Base-by-base conservation (phyloP, 2,329 filamentous ascomycete genomes). In the Curvularia spicifera region DNA sequence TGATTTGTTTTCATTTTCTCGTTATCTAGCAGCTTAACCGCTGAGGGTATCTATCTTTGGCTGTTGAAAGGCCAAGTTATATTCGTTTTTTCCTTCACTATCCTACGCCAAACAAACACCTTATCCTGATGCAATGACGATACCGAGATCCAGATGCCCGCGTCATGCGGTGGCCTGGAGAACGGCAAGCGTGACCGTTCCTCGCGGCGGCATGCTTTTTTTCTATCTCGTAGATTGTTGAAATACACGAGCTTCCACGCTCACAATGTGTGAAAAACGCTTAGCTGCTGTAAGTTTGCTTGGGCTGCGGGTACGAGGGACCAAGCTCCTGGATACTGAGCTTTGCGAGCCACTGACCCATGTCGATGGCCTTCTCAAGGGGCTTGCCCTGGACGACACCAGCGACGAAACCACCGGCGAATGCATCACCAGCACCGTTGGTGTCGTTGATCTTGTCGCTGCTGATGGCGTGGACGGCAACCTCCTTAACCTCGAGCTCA, bases 371-470 rank as follows among this genome's bases (percentile, higher is more conserved):
- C 67, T 88, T 87, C 71, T 90, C 88, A 50, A 99, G 84, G 53
- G 87, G 77, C 83, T 95, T 91, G 78, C 90, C 92, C 79, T 94
- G 84, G 62, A 97, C 89, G 64, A 98, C 83, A 75, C 93, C 95
- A 52, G 95, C 95, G 56, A 91, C 84, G 81, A 99, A 93, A 64
- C 95, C 95, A 75, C 93, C 95, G 58, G 95, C 94, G 74, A 99
- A 99, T 52, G 95, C 94, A 77, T 99, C 95, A 77, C 93, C 95
- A 62, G 95, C 95, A 76, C 95, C 95, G 76, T 94, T 98, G 78
- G 94, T 98, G 81, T 99, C 95, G 79, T 90, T 90, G 80, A 99
- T 98, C 81, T 91, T 83, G 50, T 86, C 84, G 77, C 85, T 82
- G 67, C 86, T 83, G 71, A 99, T 94, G 70, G 87, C 83, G 77